These are phyloP conservation scores for Alectoria sarmentosa DNA, from an alignment of 495 filamentous ascomycete species.

Conservation along the genomic window DNA sequence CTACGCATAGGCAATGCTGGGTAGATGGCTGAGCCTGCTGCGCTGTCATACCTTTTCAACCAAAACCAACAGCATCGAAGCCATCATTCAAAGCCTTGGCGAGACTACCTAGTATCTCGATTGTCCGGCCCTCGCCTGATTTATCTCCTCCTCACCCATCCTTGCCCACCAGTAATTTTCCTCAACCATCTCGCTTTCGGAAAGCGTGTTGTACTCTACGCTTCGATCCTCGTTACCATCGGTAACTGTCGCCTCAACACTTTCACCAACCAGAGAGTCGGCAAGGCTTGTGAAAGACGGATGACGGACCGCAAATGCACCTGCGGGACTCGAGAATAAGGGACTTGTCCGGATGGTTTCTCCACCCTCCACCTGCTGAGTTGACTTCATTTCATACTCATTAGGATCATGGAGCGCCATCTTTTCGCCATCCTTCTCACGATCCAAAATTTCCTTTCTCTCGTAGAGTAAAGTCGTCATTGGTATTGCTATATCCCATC, in stretches of 20 bases:
- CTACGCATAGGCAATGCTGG: background rate
- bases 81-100: background rate
- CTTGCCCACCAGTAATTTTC: slow-evolving; percentile 44
- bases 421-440: background rate
- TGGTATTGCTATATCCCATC: slow-evolving; percentile 7
- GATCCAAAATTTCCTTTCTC: background rate
- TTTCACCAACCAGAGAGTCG: background rate
- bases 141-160: slow-evolving; percentile 20
- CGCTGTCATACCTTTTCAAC: background rate
- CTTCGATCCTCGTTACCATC: slow-evolving; percentile 8
- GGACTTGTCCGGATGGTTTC: background rate
- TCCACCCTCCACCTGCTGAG: background rate
- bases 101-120: background rate
- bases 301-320: background rate
- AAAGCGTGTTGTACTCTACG: slow-evolving; percentile 22
- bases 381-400: background rate
- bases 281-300: too few species aligned
- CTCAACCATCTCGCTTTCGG: slow-evolving; percentile 24
- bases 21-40: background rate
- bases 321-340: background rate
- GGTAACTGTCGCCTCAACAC: background rate
- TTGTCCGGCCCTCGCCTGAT: background rate
- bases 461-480: background rate
- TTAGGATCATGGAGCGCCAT: background rate
- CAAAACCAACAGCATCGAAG: background rate